Evolutionary conservation across 768 basidiomycete genomes (phyloP), one percentile per base, ranked within the genome.

Genomic region (Pseudohyphozyma bogoriensis): DNA sequence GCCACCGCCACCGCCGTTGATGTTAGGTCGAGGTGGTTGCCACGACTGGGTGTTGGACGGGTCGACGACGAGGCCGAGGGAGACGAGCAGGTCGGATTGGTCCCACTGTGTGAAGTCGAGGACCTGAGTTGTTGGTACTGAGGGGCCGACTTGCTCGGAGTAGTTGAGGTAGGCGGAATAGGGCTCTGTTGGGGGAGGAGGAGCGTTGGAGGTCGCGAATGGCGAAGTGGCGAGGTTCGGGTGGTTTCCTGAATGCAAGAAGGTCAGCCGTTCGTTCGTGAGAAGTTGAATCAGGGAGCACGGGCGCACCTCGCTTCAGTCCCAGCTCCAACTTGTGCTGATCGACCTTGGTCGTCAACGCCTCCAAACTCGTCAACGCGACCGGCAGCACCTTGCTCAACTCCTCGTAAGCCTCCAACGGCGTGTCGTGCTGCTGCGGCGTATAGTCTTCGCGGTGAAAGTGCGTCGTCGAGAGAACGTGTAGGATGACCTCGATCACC

Each of bases 61-160:
- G 18, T 42, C 40, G 40, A 42, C 40, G 29, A 65, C 63, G 28
- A 65, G 59, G 11, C 63, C 63, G 26, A 65, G 59, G 0, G 52
- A 55, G 36, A 65, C 52, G 39, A 65, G 49, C 2, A 65, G 31
- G 47, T 65, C 63, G 16, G 56, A 51, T n/a, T 65, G 63, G 26
- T 65, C 63, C 63, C 63, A 65, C 24, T 40, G 47, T 26, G 56
- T 56, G 16, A 60, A 60, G 32, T 65, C 63, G 56, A 65, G 59
- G 4, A 65, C 49, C 29, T n/a, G n/a, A n/a, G n/a, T n/a, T n/a
- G n/a, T n/a, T n/a, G n/a, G n/a, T n/a, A n/a, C n/a, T n/a, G n/a
- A n/a, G n/a, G n/a, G n/a, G n/a, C n/a, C n/a, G n/a, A n/a, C n/a
- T n/a, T n/a, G n/a, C n/a, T n/a, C n/a, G n/a, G n/a, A 8, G 58